Conservation (phyloP, 106 monocot species). For the Hemerocallis citrina region DNA sequence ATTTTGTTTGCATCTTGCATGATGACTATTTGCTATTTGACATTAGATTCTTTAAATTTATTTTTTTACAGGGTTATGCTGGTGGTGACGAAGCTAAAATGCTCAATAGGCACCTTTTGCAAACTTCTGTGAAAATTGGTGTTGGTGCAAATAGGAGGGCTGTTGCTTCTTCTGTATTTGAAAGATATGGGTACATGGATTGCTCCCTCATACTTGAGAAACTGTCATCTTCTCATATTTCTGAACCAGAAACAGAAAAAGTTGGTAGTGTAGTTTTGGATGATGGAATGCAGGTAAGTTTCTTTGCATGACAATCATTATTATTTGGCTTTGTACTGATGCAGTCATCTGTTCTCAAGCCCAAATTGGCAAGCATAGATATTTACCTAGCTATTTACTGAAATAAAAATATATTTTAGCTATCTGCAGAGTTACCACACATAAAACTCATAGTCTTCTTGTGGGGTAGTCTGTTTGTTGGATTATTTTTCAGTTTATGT, state of each 20-base stretch:
- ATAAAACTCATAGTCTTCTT: not conserved
- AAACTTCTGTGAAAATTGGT: slow-evolving; percentile 51
- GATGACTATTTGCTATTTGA: not conserved
- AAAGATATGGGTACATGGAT: slow-evolving; percentile 47
- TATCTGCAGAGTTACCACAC: too few species aligned
- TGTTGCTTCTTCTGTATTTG: slow-evolving; percentile 41
- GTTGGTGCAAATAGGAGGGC: slow-evolving; percentile 58
- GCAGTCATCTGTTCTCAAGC: not conserved
- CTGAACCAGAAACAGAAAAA: slow-evolving; percentile 16
- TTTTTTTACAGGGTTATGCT: slow-evolving; percentile 62
- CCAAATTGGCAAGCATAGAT: not conserved
- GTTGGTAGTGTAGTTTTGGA: slow-evolving; percentile 70
- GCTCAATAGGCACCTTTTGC: slow-evolving; percentile 55
- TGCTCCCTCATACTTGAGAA: not conserved
- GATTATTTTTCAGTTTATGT: not conserved
- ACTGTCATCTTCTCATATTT: slow-evolving; percentile 9
- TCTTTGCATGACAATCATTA: not conserved
- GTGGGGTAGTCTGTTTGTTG: not conserved
- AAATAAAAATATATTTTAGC: too few species aligned
- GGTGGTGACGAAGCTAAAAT: slow-evolving; percentile 83
- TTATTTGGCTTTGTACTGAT: not conserved
- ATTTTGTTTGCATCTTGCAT: not conserved
- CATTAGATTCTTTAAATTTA: not conserved
- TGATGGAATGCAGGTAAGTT: slow-evolving; percentile 93
- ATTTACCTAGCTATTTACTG: not conserved